Conservation (phyloP, 2,329 filamentous ascomycete species). For the Ophiostoma quercus region DNA sequence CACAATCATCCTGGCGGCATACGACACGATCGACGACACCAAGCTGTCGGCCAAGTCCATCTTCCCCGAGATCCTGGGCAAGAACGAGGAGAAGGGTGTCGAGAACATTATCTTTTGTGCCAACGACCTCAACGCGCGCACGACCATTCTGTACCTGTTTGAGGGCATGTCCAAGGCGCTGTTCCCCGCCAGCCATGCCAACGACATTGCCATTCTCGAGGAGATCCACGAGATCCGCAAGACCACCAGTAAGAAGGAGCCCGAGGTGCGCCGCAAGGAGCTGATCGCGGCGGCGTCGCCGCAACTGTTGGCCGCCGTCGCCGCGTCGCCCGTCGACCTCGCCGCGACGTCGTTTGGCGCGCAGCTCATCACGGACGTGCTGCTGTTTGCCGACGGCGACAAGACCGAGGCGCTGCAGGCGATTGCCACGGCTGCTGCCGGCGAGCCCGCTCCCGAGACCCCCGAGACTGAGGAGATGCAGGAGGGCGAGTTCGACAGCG, state of each 20-base stretch:
- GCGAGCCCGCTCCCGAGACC: constrained; percentile 45
- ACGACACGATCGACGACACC: constrained; percentile 92
- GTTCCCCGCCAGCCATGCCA: constrained; percentile 57
- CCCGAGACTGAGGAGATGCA: constrained; percentile 31
- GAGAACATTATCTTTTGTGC: constrained; percentile 60
- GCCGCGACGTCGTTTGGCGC: constrained; percentile 74
- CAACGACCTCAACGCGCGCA: constrained; percentile 60
- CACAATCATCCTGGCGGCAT: constrained; percentile 74
- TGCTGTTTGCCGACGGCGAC: constrained; percentile 71
- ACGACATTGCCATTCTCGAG: constrained; percentile 64
- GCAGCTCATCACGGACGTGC: constrained; percentile 76
- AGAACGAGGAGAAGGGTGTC: constrained; percentile 56
- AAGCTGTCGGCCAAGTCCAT: constrained; percentile 81
- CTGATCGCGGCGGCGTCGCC: constrained; percentile 69
- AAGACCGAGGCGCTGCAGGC: constrained; percentile 70
- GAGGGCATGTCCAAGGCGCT: constrained; percentile 56
- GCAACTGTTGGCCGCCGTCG: constrained; percentile 68
- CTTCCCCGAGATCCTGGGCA: constrained; percentile 77
- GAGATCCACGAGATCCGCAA: constrained; percentile 75
- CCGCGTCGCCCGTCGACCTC: constrained; percentile 61
- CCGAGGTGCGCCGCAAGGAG: constrained; percentile 68
- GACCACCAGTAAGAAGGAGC: constrained; percentile 88
- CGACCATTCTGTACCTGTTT: constrained; percentile 75
- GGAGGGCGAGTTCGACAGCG: background rate
- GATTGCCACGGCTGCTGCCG: constrained; percentile 57